Conservation (phyloP, 768 basidiomycete genomes). For the Termitomyces sp. region DNA sequence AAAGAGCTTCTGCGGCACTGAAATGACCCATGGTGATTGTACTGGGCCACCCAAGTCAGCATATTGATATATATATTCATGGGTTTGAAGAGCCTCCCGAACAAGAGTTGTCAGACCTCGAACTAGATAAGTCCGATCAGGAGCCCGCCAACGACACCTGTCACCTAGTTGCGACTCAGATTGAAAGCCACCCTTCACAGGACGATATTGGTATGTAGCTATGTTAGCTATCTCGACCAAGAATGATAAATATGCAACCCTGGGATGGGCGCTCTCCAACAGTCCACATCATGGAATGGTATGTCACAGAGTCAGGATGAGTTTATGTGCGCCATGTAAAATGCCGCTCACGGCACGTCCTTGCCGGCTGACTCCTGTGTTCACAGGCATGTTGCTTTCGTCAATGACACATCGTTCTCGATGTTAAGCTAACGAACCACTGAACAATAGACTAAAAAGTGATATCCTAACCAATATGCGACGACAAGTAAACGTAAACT, state of each 20-base stretch:
- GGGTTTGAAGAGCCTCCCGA: not conserved
- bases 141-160: not conserved
- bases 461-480: not conserved
- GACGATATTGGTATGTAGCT: not conserved
- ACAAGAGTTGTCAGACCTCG: not conserved
- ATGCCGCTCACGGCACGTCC: not conserved
- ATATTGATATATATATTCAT: not conserved
- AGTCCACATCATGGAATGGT: not conserved
- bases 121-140: not conserved
- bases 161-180: not conserved
- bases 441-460: not conserved
- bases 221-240: not conserved
- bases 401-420: not conserved
- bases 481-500: not conserved
- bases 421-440: not conserved
- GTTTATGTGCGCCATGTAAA: not conserved
- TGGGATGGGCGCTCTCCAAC: not conserved
- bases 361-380: not conserved
- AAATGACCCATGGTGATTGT: conserved; percentile 3
- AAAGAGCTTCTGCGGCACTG: conserved; percentile 19
- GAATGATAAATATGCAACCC: not conserved
- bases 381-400: not conserved
- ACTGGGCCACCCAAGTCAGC: not conserved
- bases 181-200: not conserved
- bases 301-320: not conserved